phyloP scores from a whole-genome alignment of 805 yeast species.

The Sugiyamaella americana region DNA sequence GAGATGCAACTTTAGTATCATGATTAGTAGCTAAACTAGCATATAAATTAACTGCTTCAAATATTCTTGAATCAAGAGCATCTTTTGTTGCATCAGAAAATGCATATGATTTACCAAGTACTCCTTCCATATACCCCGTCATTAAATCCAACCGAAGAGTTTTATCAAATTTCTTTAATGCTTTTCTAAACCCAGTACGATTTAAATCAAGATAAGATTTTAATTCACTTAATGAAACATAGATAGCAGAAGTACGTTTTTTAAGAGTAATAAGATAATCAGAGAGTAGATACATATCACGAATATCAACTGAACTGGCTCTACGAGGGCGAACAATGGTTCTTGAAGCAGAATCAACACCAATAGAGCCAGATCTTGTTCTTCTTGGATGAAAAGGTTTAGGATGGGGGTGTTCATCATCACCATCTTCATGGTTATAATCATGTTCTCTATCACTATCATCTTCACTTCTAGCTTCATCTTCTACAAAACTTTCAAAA shows the following conservation, averaged over 20 bases:
- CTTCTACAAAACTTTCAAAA: neutral
- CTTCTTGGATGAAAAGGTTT: neutral
- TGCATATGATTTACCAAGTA: slow-evolving; percentile 44
- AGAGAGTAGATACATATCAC: slow-evolving; percentile 27
- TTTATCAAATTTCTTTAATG: slow-evolving; percentile 88
- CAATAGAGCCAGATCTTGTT: slow-evolving; percentile 2
- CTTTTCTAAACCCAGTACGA: slow-evolving; percentile 82
- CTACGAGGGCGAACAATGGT: slow-evolving; percentile 7
- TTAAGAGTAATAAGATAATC: slow-evolving; percentile 52
- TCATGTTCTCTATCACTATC: slow-evolving; percentile 1
- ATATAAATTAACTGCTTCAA: slow-evolving; percentile 47
- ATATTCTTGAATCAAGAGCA: slow-evolving; percentile 47
- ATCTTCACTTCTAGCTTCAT: neutral
- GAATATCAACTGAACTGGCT: slow-evolving; percentile 4
- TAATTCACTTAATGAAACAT: slow-evolving; percentile 73
- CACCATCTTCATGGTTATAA: neutral
- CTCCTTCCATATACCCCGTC: slow-evolving; percentile 46
- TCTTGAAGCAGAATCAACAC: slow-evolving; percentile 6
- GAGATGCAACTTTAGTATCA: slow-evolving; percentile 41
- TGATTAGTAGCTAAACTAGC: slow-evolving; percentile 45
- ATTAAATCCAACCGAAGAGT: slow-evolving; percentile 58
- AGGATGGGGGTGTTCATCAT: slow-evolving; percentile 21
- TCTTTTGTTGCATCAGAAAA: slow-evolving; percentile 47
- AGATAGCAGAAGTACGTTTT: slow-evolving; percentile 57
- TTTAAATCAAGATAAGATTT: slow-evolving; percentile 79